These are phyloP conservation scores for Boeremia lycopersici DNA, from an alignment of 2,329 filamentous ascomycete genomes.

Conservation along the genomic window DNA sequence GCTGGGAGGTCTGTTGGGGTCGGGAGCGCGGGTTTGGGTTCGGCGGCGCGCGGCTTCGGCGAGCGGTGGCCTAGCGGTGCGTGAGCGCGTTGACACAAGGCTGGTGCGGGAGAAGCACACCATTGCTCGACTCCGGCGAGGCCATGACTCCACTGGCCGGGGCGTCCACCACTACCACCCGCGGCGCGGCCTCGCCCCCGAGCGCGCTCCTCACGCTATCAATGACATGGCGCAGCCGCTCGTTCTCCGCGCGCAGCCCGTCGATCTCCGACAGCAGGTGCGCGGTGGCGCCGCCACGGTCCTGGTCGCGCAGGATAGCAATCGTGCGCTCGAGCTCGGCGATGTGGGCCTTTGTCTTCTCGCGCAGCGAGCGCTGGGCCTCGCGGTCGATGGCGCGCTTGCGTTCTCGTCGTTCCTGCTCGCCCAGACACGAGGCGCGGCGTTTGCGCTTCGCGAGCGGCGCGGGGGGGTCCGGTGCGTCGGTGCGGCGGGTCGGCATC, in stretches of 20 bases:
- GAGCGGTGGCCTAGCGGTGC: no score
- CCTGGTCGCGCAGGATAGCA: slow-evolving; percentile 42
- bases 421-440: slow-evolving; percentile 41
- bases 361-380: slow-evolving; percentile 43
- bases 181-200: slow-evolving; percentile 28
- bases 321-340: slow-evolving; percentile 46
- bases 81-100: no score
- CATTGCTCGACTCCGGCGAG: slow-evolving; percentile 30
- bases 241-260: slow-evolving; percentile 40
- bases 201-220: slow-evolving; percentile 43
- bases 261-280: slow-evolving; percentile 43
- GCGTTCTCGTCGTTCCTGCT: slow-evolving; percentile 43
- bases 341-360: slow-evolving; percentile 48
- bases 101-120: no score
- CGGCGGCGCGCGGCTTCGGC: slow-evolving; percentile 24
- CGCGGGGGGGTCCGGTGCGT: slow-evolving; percentile 25
- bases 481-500: slow-evolving; percentile 38
- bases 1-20: slow-evolving; percentile 16
- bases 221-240: slow-evolving; percentile 41
- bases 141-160: slow-evolving; percentile 8
- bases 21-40: slow-evolving; percentile 22
- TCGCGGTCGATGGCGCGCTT: slow-evolving; percentile 47
- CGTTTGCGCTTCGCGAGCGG: slow-evolving; percentile 43
- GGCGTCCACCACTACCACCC: slow-evolving; percentile 7
- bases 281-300: slow-evolving; percentile 40